A percentile compares a stretch with the other conserved stretches of the same genome.
These are phyloP conservation scores for Claviceps citrina DNA, from an alignment of 2,329 filamentous ascomycete species.

Conservation along the genomic window DNA sequence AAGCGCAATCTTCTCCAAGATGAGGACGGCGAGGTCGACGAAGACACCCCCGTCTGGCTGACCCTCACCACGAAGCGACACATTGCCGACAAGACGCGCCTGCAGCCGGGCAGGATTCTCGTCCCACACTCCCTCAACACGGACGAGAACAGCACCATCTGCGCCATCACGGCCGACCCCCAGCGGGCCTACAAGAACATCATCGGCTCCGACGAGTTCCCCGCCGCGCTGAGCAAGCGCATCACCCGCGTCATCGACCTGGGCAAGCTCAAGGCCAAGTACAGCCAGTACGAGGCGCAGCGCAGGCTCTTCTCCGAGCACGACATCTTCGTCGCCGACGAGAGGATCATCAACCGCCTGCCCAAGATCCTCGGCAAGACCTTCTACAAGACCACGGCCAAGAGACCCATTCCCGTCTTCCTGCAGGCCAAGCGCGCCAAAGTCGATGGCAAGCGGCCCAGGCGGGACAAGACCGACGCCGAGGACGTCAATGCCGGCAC, in stretches of 20 bases:
- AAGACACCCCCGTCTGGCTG: slow-evolving; percentile 43
- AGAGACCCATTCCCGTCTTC: slow-evolving; percentile 73
- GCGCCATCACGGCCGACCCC: slow-evolving; percentile 67
- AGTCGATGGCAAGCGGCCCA: slow-evolving; percentile 41
- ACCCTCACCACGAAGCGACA: slow-evolving; percentile 50
- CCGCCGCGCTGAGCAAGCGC: slow-evolving; percentile 46
- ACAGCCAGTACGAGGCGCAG: slow-evolving; percentile 74
- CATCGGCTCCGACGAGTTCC: slow-evolving; percentile 58
- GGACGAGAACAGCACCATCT: slow-evolving; percentile 52
- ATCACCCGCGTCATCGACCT: slow-evolving; percentile 68
- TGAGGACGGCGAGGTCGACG: slow-evolving; percentile 21
- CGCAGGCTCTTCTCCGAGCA: slow-evolving; percentile 73
- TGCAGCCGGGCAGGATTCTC: slow-evolving; percentile 72
- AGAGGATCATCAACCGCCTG: slow-evolving; percentile 61
- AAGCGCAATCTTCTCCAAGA: slow-evolving; percentile 44
- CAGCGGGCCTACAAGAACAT: slow-evolving; percentile 87
- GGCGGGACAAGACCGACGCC: slow-evolving; percentile 34
- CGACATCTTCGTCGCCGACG: slow-evolving; percentile 87
- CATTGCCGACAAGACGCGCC: slow-evolving; percentile 54
- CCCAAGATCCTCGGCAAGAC: slow-evolving; percentile 74
- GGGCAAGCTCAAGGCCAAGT: slow-evolving; percentile 67
- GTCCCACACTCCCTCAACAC: slow-evolving; percentile 63
- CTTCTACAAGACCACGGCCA: slow-evolving; percentile 71
- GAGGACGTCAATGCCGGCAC: slow-evolving; percentile 31
- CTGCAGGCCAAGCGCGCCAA: slow-evolving; percentile 49